These are phyloP conservation scores for Metschnikowia lochheadii DNA, from an alignment of 805 yeast genomes.

Conservation along the genomic window DNA sequence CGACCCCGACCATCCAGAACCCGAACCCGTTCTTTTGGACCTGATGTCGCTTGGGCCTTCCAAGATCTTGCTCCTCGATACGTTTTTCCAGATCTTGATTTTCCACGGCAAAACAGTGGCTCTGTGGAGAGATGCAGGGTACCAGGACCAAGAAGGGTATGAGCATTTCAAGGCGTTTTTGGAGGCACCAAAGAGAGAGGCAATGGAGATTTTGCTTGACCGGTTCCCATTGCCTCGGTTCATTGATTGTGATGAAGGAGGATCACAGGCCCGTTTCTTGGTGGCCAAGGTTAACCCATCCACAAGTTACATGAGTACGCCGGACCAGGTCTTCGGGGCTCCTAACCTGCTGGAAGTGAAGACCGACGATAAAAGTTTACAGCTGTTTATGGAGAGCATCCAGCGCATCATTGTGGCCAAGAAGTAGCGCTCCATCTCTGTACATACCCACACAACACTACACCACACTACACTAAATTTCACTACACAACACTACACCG, in stretches of 20 bases:
- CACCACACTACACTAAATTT: neutral
- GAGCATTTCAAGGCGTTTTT: conserved; percentile 55
- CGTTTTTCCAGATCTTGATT: conserved; percentile 65
- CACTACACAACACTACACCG: too few species aligned
- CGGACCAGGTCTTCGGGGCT: conserved; percentile 23
- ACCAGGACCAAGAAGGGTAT: conserved; percentile 59
- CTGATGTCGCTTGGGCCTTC: conserved; percentile 57
- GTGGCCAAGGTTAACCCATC: conserved; percentile 69
- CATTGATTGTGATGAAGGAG: conserved; percentile 72
- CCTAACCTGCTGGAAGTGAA: conserved; percentile 34
- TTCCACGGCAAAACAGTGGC: conserved; percentile 65
- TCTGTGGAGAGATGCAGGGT: conserved; percentile 61
- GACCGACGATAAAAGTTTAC: conserved; percentile 60
- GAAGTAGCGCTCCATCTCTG: conserved; percentile 2
- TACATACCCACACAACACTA: neutral
- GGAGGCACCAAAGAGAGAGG: conserved; percentile 60
- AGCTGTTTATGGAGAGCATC: conserved; percentile 53
- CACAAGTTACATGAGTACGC: conserved; percentile 46
- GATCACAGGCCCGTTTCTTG: conserved; percentile 68
- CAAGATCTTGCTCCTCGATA: conserved; percentile 56
- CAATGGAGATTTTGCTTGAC: conserved; percentile 59
- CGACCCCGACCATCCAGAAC: conserved; percentile 41
- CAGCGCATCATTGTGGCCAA: conserved; percentile 30
- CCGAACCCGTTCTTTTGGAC: conserved; percentile 61
- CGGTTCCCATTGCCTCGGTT: conserved; percentile 70